Evolutionary conservation across 106 monocot species (phyloP).

Genomic region (Platanthera guangdongensis): DNA sequence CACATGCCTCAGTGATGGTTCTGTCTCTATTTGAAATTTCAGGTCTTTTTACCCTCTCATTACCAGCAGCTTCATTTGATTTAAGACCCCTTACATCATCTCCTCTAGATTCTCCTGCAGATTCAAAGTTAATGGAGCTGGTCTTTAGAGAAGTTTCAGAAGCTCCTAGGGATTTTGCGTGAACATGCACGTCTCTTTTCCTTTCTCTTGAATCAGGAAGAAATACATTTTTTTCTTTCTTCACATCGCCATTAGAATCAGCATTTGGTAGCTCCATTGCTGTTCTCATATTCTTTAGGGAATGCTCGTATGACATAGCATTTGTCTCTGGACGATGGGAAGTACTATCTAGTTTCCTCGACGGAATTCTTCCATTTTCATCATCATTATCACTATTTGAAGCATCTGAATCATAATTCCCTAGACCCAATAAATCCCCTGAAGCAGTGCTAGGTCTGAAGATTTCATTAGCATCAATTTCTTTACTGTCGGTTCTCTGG

Average conservation of each 20-base stretch:
- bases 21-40: constrained; percentile 13
- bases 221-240: constrained; percentile 4
- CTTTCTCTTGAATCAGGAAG: neutral
- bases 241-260: constrained; percentile 1
- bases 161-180: constrained; percentile 10
- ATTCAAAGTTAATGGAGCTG: constrained; percentile 2
- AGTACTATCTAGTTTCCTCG: constrained; percentile 10
- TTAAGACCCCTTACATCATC: constrained; percentile 10
- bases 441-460: constrained; percentile 23
- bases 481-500: constrained; percentile 14
- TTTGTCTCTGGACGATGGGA: constrained; percentile 11
- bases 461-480: constrained; percentile 13
- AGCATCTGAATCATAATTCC: constrained; percentile 60
- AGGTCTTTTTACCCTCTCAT: constrained; percentile 1
- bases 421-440: constrained; percentile 60
- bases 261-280: neutral
- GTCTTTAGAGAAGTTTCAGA: constrained; percentile 10
- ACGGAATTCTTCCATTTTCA: constrained; percentile 13
- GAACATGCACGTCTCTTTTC: constrained; percentile 10
- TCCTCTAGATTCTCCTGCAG: constrained; percentile 1
- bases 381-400: constrained; percentile 37
- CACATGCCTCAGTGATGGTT: constrained; percentile 1
- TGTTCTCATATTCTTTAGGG: neutral
- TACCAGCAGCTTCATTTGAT: neutral
- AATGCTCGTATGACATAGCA: constrained; percentile 9